Percentiles rank a stretch among this genome's conserved stretches.
These are phyloP conservation scores for Pythium phragmiticola DNA, from an alignment of 352 stramenopile species.

Conservation along the genomic window DNA sequence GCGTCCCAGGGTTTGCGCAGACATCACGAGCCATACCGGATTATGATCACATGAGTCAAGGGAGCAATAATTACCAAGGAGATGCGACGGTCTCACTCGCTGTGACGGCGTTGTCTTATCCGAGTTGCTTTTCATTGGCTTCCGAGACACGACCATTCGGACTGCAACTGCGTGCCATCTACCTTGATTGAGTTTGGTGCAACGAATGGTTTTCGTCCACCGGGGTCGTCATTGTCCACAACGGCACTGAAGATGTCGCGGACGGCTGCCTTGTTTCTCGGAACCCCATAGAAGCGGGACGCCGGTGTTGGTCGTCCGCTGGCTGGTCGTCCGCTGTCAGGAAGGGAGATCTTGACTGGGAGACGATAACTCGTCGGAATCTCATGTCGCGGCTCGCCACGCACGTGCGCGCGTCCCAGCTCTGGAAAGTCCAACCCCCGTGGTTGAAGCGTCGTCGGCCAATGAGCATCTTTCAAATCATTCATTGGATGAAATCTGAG, in stretches of 20 bases:
- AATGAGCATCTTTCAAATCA: slow-evolving; percentile 3
- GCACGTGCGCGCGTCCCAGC: slow-evolving; percentile 8
- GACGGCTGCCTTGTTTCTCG: not conserved
- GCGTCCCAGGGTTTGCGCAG: not conserved
- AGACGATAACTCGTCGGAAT: not conserved
- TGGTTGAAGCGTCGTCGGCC: slow-evolving; percentile 6
- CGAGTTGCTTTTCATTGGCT: too few relatives aligned
- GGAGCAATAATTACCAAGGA: not conserved
- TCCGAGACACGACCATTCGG: not conserved
- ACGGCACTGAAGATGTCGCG: not conserved
- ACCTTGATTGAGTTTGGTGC: not conserved
- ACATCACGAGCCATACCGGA: not conserved
- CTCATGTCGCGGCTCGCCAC: slow-evolving; percentile 2
- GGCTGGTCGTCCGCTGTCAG: not conserved
- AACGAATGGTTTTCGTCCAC: not conserved
- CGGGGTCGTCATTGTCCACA: not conserved
- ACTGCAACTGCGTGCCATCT: not conserved
- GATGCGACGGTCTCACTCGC: not conserved
- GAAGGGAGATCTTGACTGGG: not conserved
- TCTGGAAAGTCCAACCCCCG: slow-evolving; percentile 10
- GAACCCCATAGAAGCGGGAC: not conserved
- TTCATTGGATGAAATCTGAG: not conserved
- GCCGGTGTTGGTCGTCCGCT: too few relatives aligned
- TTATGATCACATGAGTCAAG: too few relatives aligned
- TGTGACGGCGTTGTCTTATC: too few relatives aligned